Evolutionary conservation across 108 stramenopile species (phyloP).

Genomic region (Skeletonema tropicum): DNA sequence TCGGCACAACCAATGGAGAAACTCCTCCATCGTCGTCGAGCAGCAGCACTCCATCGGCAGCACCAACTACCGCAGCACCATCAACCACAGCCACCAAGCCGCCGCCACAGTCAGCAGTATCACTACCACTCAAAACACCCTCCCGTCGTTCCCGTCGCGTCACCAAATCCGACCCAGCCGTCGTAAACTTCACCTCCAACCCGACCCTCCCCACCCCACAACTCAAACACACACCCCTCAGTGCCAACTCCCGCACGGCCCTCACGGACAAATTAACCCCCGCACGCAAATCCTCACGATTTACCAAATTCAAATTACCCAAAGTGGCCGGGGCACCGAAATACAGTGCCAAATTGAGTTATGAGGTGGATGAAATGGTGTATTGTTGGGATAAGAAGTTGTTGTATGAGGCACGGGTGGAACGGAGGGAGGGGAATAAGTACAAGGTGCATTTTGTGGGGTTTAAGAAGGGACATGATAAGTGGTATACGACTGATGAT

Average conservation of each 20-base stretch:
- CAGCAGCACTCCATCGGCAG: too few species aligned
- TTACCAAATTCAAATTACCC: background rate
- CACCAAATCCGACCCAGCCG: background rate
- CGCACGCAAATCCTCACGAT: background rate
- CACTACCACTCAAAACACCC: background rate
- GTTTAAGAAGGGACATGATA: background rate
- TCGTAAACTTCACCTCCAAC: background rate
- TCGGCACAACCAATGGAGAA: too few species aligned
- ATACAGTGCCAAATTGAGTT: background rate
- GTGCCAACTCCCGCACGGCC: background rate
- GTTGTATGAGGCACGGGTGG: background rate
- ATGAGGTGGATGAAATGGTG: constrained; percentile 1
- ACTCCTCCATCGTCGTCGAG: too few species aligned
- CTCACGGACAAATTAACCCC: background rate
- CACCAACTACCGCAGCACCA: too few species aligned
- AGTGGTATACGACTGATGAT: constrained; percentile 1
- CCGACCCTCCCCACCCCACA: background rate
- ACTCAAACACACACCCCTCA: background rate
- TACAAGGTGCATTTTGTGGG: background rate
- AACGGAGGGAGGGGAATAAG: background rate
- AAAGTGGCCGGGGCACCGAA: background rate
- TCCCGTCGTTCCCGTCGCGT: background rate
- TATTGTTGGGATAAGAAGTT: background rate
- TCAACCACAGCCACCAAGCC: too few species aligned
- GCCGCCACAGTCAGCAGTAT: too few species aligned